Evolutionary conservation across 345 rosid species (phyloP).

Genomic region (Cardamine chenopodiifolia): DNA sequence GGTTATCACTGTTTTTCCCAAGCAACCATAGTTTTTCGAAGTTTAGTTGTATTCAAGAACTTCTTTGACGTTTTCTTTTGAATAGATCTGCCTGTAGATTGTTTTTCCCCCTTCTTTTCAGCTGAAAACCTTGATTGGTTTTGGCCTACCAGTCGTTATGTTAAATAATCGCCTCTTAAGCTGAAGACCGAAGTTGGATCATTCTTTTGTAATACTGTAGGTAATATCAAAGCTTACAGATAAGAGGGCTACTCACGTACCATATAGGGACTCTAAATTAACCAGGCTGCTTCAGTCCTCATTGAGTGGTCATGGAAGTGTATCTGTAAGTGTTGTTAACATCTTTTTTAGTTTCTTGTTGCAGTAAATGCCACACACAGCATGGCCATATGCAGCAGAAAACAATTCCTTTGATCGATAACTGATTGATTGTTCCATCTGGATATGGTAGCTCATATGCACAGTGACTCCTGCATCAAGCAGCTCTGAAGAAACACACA

Average conservation of each 20-base stretch:
- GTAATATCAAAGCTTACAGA: slow-evolving; percentile 96
- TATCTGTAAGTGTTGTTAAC: slow-evolving; percentile 67
- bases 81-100: slow-evolving; percentile 10
- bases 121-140: slow-evolving; percentile 11
- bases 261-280: slow-evolving; percentile 95
- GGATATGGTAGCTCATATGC: slow-evolving; percentile 82
- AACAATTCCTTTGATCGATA: background rate
- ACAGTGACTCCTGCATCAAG: slow-evolving; percentile 95
- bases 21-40: slow-evolving; percentile 10
- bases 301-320: slow-evolving; percentile 96
- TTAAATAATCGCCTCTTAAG: background rate
- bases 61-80: background rate
- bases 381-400: slow-evolving; percentile 7
- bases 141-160: slow-evolving; percentile 7
- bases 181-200: slow-evolving; percentile 34
- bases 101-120: background rate
- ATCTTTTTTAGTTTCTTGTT: slow-evolving; percentile 16
- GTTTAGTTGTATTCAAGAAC: slow-evolving; percentile 17
- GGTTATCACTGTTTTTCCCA: slow-evolving; percentile 26
- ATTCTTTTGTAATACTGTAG: slow-evolving; percentile 44
- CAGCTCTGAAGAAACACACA: slow-evolving; percentile 92
- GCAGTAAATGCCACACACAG: slow-evolving; percentile 24
- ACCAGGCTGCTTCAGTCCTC: slow-evolving; percentile 98
- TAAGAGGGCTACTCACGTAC: slow-evolving; percentile 79
- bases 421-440: slow-evolving; percentile 36